Evolutionary conservation across 805 yeast species (phyloP), one percentile per base, ranked within the genome.

Genomic region (Cyberlindnera mississippiensis): DNA sequence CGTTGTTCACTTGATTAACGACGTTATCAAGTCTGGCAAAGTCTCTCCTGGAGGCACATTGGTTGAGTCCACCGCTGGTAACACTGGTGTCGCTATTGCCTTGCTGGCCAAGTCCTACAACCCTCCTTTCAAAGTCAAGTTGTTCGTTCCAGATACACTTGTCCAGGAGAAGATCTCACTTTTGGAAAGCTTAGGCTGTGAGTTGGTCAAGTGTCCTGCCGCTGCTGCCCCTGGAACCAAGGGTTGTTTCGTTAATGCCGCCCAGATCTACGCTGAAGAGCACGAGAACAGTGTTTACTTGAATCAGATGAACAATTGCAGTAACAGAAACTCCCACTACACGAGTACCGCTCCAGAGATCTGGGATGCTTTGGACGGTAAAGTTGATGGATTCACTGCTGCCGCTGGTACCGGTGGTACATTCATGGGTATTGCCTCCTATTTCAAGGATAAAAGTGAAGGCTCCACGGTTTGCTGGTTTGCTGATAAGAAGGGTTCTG

Each of bases 351-450:
- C 88, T 0, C 93, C 93, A 2, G 95, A 86, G 55, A 82, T 86
- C 11, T 80, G 75, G 73, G 44, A 61, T 9, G 91, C 84, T 56
- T 70, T 76, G 61, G 42, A 48, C 3, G 73, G 74, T 9, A 48
- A 62, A 3, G 49, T 85, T 4, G 85, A 82, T 57, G 78, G 70
- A 33, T 85, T 85, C 56, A 74, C 85, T 16, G 72, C 81, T 4
- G 90, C 91, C 1, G 80, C 88, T 4, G 95, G 95, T 4, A 86
- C 95, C 0, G 95, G 85, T 36, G 95, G 95, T 46, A 85, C 95
- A 5, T 82, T 86, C 37, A 66, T 85, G 30, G 95, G 95, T 33
- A 82, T 82, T 34, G 73, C 89, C 3, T 66, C 68, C 44, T 86
- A 67, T 60, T 71, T 85, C 50, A 82, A 76, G 54, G 50, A 46